Base-by-base conservation (phyloP, 345 rosid genomes). In the Orychophragmus violaceus region DNA sequence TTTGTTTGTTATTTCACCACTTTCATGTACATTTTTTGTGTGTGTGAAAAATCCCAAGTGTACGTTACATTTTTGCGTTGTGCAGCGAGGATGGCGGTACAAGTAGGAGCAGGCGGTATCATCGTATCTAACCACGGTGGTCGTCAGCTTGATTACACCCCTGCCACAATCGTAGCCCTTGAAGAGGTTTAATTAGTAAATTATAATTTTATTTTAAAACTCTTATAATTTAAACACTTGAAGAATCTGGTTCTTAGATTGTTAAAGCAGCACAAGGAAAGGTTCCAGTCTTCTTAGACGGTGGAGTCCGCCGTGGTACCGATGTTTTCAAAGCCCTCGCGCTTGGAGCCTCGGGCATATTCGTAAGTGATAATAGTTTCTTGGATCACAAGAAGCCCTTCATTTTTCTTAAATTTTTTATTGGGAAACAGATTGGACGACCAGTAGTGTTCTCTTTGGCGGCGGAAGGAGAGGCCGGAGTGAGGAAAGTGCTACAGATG, bases 281-380 rank as follows among this genome's bases (percentile, higher is more conserved):
- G 28, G 56, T 90, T 49, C 95, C 95, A 2, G 95, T 90, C 37
- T 86, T 87, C 77, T 77, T 90, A 21, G 92, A 87, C 69, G 97
- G 97, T 11, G 97, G 97, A 32, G 95, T 87, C 66, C 83, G 89
- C 24, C 92, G 92, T 8, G 95, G 97, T 52, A 90, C 97, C 0
- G 95, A 90, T 77, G 92, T 88, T 33, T 86, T 90, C 76, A 90
- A 88, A 76, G 92, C 95, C 19, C 68, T 90, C 10, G 97, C 95
- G 10, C 79, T 90, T 17, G 97, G 97, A 62, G 95, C 97, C 42
- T 77, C 93, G 33, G 97, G 95, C 64, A 77, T 88, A 72, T 90
- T 90, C 72, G 93, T 86, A 81, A 82, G 97, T 76, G 10, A 28
- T 6, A 35, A 5, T 5, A 23, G 1, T 24, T 46, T 51, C 53